phyloP scores from a whole-genome alignment of 257 asterid species.

The Ophiorrhiza pumila region DNA sequence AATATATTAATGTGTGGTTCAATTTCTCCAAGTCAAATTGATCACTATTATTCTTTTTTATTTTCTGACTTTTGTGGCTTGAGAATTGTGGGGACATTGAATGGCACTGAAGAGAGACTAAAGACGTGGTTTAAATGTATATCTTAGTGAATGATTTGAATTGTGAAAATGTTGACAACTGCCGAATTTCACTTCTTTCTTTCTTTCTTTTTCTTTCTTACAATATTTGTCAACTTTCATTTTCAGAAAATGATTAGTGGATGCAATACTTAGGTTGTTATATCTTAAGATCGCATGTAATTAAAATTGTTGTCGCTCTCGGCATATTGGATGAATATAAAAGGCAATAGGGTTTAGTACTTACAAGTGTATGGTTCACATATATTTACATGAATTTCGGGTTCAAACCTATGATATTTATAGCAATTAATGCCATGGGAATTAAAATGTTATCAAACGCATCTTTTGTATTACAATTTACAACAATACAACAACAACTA shows the following conservation, averaged over 20 bases:
- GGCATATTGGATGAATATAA: neutral
- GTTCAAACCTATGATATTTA: too few species aligned
- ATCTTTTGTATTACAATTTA: too few species aligned
- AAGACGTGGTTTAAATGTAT: neutral
- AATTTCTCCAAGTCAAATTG: neutral
- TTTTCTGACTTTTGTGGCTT: neutral
- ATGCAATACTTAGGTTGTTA: neutral
- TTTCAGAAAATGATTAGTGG: neutral
- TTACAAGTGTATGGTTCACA: too few species aligned
- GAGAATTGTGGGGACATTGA: slow-evolving; percentile 1
- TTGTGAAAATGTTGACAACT: slow-evolving; percentile 15
- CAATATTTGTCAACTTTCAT: neutral
- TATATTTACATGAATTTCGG: too few species aligned
- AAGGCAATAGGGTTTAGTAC: too few species aligned
- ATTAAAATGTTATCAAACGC: too few species aligned
- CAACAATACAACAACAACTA: too few species aligned
- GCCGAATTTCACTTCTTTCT: neutral
- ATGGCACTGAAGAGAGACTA: neutral
- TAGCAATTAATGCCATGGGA: too few species aligned
- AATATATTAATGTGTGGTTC: too few species aligned
- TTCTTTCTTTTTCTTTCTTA: neutral
- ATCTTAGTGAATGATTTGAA: neutral
- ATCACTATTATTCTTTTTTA: neutral
- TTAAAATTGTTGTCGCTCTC: neutral
- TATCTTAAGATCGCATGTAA: neutral